Evolutionary conservation across 495 filamentous ascomycete genomes (phyloP).

Genomic region (Penicillium simplicissimum): DNA sequence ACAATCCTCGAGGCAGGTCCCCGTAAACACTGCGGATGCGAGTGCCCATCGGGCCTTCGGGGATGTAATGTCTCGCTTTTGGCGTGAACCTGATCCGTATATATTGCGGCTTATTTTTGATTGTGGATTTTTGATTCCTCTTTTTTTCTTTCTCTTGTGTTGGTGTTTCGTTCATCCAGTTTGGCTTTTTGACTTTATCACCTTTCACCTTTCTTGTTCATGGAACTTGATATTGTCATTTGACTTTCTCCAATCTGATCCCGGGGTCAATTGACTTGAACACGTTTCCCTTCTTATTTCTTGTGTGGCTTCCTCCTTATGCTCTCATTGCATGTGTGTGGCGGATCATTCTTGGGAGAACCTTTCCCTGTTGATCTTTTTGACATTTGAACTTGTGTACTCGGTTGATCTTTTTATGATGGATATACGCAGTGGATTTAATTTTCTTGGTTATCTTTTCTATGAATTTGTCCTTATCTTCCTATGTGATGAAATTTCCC

Average conservation of each 20-base stretch:
- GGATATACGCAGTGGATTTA: background rate
- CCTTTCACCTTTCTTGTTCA: background rate
- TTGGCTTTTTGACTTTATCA: background rate
- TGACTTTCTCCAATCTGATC: background rate
- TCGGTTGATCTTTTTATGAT: background rate
- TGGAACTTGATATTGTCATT: background rate
- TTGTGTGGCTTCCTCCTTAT: background rate
- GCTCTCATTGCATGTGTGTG: background rate
- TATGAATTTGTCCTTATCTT: background rate
- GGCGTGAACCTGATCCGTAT: background rate
- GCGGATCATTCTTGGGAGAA: background rate
- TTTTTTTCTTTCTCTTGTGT: background rate
- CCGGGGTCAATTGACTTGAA: too few relatives aligned
- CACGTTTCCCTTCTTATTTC: too few relatives aligned
- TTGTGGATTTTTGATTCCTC: background rate
- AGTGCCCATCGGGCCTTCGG: background rate
- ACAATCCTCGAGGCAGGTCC: background rate
- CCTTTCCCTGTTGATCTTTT: background rate
- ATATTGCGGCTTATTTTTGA: conserved; percentile 1
- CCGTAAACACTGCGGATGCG: conserved; percentile 3
- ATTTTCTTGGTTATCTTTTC: background rate
- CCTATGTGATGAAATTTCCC: background rate
- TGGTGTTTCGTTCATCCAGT: background rate
- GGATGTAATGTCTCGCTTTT: background rate
- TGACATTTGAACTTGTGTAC: background rate